Percentiles rank a stretch among this genome's conserved stretches.
phyloP scores from a whole-genome alignment of 1,139 yeast genomes.

The Candida neerlandica region DNA sequence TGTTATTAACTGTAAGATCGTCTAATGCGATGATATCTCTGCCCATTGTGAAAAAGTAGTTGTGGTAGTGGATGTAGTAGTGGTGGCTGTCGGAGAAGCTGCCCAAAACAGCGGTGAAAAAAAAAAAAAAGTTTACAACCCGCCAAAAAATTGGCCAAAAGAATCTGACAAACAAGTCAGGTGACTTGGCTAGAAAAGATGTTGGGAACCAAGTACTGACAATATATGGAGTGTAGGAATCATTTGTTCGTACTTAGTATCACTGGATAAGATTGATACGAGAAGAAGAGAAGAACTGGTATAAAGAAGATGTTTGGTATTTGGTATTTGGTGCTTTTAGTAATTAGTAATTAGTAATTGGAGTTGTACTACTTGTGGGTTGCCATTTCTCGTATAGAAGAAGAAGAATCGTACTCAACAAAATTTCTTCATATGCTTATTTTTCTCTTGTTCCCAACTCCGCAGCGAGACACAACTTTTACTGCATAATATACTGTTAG shows the following conservation, averaged over 20 bases:
- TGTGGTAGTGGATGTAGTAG: background rate
- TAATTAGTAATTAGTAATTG: background rate
- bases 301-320: background rate
- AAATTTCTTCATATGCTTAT: background rate
- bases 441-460: background rate
- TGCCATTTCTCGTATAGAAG: background rate
- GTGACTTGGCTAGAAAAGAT: background rate
- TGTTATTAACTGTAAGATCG: conserved; percentile 56
- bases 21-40: conserved; percentile 53
- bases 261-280: too few relatives aligned
- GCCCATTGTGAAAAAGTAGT: conserved; percentile 17
- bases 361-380: background rate
- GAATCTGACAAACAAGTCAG: background rate
- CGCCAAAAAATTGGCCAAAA: background rate
- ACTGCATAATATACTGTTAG: too few relatives aligned
- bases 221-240: too few relatives aligned
- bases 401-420: background rate
- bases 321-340: too few relatives aligned
- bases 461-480: background rate
- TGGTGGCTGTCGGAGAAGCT: too few relatives aligned
- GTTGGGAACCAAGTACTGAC: too few relatives aligned
- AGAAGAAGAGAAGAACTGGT: background rate
- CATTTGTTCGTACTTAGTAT: too few relatives aligned
- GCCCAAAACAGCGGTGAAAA: background rate
- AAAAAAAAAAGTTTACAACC: background rate